Evolutionary conservation across 345 rosid species (phyloP).

Genomic region (Eucalyptus coolabah): DNA sequence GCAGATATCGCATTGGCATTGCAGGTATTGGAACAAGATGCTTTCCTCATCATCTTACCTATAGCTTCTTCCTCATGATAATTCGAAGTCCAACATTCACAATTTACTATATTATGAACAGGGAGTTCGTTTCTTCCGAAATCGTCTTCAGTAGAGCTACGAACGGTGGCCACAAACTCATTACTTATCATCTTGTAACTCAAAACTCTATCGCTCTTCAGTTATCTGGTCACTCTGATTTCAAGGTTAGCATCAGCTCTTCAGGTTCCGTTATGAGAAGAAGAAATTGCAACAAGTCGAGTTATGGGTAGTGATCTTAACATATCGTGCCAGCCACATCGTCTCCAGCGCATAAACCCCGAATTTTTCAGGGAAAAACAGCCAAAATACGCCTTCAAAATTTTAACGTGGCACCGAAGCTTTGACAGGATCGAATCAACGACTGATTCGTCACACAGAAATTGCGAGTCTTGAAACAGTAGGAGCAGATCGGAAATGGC

Average conservation of each 20-base stretch:
- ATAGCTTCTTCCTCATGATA: neutral
- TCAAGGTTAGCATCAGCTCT: neutral
- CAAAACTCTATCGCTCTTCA: neutral
- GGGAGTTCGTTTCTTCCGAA: slow-evolving; percentile 12
- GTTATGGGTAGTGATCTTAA: neutral
- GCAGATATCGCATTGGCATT: slow-evolving; percentile 69
- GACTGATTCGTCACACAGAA: neutral
- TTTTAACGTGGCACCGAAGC: neutral
- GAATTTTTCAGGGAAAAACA: neutral
- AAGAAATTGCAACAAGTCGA: neutral
- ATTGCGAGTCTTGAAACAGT: neutral
- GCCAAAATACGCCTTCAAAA: neutral
- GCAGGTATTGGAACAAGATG: slow-evolving; percentile 33
- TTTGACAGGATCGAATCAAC: neutral
- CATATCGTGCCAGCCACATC: slow-evolving; percentile 83
- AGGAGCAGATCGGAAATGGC: neutral
- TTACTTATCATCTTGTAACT: neutral
- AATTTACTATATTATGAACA: too few species aligned
- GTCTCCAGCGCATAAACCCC: slow-evolving; percentile 70
- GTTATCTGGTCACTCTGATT: neutral
- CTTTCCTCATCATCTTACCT: neutral
- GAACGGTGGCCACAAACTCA: neutral
- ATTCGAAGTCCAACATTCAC: slow-evolving; percentile 31
- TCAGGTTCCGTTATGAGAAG: neutral
- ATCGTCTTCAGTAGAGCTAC: slow-evolving; percentile 41